These are phyloP conservation scores for Mikania micrantha DNA, from an alignment of 129 eudicot species.

Conservation along the genomic window DNA sequence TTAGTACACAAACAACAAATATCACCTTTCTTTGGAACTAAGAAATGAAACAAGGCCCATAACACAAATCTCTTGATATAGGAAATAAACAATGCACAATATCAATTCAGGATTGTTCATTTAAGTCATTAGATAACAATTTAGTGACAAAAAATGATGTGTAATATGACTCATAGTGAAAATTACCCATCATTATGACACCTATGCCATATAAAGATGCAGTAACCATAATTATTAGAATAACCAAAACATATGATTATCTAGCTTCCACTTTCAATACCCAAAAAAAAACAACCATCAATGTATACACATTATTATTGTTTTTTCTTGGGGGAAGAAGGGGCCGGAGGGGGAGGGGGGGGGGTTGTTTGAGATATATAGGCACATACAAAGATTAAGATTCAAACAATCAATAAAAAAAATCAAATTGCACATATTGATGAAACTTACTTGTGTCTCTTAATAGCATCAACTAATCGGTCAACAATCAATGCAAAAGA, in stretches of 20 bases:
- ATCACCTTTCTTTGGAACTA: not conserved
- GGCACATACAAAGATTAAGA: not conserved
- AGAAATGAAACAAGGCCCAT: not conserved
- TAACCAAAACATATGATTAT: not conserved
- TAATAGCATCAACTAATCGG: constrained; percentile 47
- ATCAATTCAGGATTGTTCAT: not conserved
- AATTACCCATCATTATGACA: not conserved
- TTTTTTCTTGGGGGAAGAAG: too few relatives aligned
- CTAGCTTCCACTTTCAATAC: not conserved
- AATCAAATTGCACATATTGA: constrained; percentile 6
- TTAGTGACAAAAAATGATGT: not conserved
- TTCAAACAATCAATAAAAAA: constrained; percentile 10
- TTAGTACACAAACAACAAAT: too few relatives aligned
- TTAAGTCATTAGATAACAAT: not conserved
- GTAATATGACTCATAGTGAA: not conserved
- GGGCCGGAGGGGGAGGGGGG: not conserved
- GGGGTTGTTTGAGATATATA: too few relatives aligned
- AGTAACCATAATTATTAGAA: not conserved
- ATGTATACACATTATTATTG: too few relatives aligned
- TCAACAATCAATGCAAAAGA: constrained; percentile 44
- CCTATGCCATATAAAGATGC: not conserved
- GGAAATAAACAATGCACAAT: not conserved
- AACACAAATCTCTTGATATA: not conserved
- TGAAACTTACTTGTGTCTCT: constrained; percentile 76
- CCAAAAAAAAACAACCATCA: too few relatives aligned